Conservation (phyloP, 1,139 yeast genomes). For the Candida dubliniensis region DNA sequence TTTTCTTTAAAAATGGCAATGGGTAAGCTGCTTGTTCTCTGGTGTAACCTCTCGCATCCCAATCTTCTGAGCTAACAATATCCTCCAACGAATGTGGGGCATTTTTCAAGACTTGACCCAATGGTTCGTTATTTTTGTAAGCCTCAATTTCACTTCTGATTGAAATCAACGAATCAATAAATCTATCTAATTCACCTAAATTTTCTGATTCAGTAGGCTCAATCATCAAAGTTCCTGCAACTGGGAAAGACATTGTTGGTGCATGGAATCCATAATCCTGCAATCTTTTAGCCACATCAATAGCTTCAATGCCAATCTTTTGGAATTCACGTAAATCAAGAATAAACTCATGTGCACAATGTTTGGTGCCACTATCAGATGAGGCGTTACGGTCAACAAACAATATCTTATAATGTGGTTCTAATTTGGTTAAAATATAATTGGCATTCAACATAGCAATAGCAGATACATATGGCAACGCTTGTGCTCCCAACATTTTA, state of each 20-base stretch:
- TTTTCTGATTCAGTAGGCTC: constrained; percentile 98
- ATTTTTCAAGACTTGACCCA: constrained; percentile 76
- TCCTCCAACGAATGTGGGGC: constrained; percentile 92
- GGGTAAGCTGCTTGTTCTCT: constrained; percentile 96
- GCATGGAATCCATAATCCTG: constrained; percentile 99
- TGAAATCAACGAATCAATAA: constrained; percentile 81
- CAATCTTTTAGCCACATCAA: constrained; percentile 92
- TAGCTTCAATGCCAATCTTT: constrained; percentile 82
- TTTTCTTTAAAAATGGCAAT: constrained; percentile 62
- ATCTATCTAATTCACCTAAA: constrained; percentile 83
- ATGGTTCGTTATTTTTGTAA: constrained; percentile 63
- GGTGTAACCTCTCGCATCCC: constrained; percentile 81
- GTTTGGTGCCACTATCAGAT: constrained; percentile 52
- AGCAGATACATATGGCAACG: constrained; percentile 81
- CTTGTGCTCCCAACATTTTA: constrained; percentile 85
- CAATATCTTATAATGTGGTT: constrained; percentile 70
- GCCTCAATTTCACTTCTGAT: constrained; percentile 82
- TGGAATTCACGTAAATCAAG: constrained; percentile 87
- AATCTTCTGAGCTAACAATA: constrained; percentile 63
- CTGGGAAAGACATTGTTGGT: constrained; percentile 98
- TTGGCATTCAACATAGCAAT: constrained; percentile 94
- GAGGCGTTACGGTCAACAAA: constrained; percentile 56
- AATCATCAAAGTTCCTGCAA: constrained; percentile 94
- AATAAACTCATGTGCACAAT: constrained; percentile 96
- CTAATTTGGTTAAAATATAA: constrained; percentile 82